Evolutionary conservation across 2,329 filamentous ascomycete genomes (phyloP).

Genomic region (Neospermospora avenae): DNA sequence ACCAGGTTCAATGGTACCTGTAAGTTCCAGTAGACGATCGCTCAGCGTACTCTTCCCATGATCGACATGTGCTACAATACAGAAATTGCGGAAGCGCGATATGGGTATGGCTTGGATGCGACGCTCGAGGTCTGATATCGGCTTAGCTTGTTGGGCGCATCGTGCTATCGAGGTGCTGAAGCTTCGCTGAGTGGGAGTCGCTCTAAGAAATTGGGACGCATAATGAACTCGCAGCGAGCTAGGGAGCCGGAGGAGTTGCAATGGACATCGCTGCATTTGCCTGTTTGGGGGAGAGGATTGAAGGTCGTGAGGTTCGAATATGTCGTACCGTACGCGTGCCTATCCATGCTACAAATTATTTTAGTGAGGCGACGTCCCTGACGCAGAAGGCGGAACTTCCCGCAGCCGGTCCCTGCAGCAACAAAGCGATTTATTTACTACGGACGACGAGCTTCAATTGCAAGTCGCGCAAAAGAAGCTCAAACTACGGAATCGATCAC

Average conservation of each 20-base stretch:
- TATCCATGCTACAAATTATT: conserved; percentile 12
- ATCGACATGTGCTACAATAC: conserved; percentile 97
- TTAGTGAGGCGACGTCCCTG: conserved; percentile 1
- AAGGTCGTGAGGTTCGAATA: neutral
- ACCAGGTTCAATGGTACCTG: conserved; percentile 84
- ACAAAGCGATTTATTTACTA: conserved; percentile 1
- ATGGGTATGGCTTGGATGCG: conserved; percentile 74
- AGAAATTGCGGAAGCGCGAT: conserved; percentile 87
- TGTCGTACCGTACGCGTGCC: too few species aligned
- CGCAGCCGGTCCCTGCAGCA: conserved; percentile 12
- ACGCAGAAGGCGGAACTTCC: conserved; percentile 13
- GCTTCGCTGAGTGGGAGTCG: conserved; percentile 7
- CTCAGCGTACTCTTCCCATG: conserved; percentile 97
- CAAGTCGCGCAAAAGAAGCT: neutral
- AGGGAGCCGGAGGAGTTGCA: conserved; percentile 34
- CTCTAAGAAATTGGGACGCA: conserved; percentile 28
- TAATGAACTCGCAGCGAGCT: conserved; percentile 32
- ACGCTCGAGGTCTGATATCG: conserved; percentile 45
- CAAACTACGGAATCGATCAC: neutral
- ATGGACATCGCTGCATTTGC: conserved; percentile 38
- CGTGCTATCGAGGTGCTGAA: conserved; percentile 33
- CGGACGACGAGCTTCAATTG: neutral
- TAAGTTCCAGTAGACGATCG: conserved; percentile 88
- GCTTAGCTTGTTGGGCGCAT: conserved; percentile 33
- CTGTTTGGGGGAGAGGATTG: conserved; percentile 11